A percentile compares a stretch with the other conserved stretches of the same genome.
Conservation (phyloP, 1,139 yeast species). For the Saccharomycopsis phalli region DNA sequence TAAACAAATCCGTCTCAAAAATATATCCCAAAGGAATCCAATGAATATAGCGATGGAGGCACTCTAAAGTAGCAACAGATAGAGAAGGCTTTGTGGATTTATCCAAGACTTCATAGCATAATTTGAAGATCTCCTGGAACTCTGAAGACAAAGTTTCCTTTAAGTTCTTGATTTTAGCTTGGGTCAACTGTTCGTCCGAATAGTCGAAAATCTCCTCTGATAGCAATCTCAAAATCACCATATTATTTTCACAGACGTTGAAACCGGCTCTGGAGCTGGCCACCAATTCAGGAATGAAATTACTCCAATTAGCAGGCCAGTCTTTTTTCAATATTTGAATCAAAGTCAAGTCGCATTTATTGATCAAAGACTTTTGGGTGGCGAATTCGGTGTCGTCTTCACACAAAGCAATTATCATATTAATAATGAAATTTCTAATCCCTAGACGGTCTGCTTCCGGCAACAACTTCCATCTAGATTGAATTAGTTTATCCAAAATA, state of each 20-base stretch:
- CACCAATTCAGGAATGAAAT: constrained; percentile 88
- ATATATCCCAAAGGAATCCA: constrained; percentile 92
- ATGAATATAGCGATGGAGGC: constrained; percentile 75
- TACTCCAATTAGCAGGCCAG: constrained; percentile 99
- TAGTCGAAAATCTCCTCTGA: constrained; percentile 95
- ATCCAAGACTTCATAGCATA: constrained; percentile 88
- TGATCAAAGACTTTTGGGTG: constrained; percentile 72
- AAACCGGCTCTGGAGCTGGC: constrained; percentile 75
- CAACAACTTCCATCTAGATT: constrained; percentile 86
- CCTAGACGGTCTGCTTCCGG: constrained; percentile 84
- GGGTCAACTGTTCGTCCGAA: constrained; percentile 92
- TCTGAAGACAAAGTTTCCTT: constrained; percentile 82
- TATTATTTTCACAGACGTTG: constrained; percentile 94
- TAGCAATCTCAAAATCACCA: constrained; percentile 80
- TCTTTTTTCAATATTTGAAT: constrained; percentile 94
- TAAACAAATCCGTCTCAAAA: constrained; percentile 77
- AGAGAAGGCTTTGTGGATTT: constrained; percentile 78
- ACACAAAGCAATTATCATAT: constrained; percentile 88
- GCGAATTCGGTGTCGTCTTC: constrained; percentile 74
- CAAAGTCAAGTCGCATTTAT: constrained; percentile 86
- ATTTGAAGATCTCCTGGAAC: constrained; percentile 84
- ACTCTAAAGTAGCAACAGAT: constrained; percentile 75
- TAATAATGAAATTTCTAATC: constrained; percentile 84
- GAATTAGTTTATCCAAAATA: constrained; percentile 80
- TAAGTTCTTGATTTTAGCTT: constrained; percentile 79